These are phyloP conservation scores for Phytophthora ohioensis DNA, from an alignment of 352 stramenopile genomes.

Conservation along the genomic window DNA sequence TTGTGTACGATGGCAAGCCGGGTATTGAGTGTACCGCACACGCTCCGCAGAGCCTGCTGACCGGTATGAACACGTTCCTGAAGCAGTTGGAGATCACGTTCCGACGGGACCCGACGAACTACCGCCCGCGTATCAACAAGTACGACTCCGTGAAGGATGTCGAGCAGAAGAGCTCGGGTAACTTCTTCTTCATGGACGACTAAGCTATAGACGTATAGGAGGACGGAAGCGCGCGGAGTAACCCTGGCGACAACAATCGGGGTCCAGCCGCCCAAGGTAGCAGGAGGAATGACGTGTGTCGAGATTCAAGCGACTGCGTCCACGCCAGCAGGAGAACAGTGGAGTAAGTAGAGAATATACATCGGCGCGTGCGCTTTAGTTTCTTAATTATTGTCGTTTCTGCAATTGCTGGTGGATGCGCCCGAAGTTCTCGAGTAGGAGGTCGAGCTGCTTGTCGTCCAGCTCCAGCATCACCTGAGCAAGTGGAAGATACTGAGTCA, in stretches of 20 bases:
- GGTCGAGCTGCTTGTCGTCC: conserved; percentile 44
- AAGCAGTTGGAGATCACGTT: conserved; percentile 99
- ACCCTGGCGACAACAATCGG: conserved; percentile 7
- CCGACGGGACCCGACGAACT: conserved; percentile 99
- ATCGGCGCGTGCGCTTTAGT: conserved; percentile 29
- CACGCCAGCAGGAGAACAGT: background rate
- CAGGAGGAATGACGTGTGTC: conserved; percentile 19
- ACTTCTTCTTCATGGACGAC: conserved; percentile 99
- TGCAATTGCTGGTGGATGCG: conserved; percentile 43
- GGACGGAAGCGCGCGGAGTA: conserved; percentile 24
- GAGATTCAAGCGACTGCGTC: conserved; percentile 1
- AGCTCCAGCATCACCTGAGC: conserved; percentile 62
- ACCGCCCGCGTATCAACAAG: conserved; percentile 97
- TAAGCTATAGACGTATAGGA: conserved; percentile 56
- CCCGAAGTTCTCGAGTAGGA: conserved; percentile 51
- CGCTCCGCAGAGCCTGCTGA: conserved; percentile 94
- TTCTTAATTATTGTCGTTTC: conserved; percentile 29
- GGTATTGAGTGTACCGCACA: conserved; percentile 98
- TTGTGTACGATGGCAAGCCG: conserved; percentile 96
- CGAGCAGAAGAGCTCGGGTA: conserved; percentile 97
- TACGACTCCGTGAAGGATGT: conserved; percentile 97
- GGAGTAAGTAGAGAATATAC: conserved; percentile 47
- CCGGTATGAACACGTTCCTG: conserved; percentile 99
- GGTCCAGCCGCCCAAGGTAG: conserved; percentile 14
- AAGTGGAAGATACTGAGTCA: conserved; percentile 3